phyloP scores from a whole-genome alignment of 2,329 filamentous ascomycete species.

The Stylonectria norvegica region DNA sequence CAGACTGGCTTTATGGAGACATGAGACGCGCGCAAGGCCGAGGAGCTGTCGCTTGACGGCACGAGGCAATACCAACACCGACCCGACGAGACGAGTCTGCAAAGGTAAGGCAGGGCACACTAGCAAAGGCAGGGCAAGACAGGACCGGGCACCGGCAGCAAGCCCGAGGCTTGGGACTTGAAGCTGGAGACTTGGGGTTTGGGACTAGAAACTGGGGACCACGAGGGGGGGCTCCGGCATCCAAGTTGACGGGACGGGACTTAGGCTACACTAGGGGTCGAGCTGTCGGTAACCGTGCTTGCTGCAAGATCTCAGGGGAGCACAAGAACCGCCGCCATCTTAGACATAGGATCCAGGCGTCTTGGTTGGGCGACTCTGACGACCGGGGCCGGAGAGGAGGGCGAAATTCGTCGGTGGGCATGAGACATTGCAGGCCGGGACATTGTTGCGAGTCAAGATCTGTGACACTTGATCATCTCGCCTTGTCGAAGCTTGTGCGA shows the following conservation, averaged over 20 bases:
- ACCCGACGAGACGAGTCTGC: too few relatives aligned
- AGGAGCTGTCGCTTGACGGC: constrained; percentile 19
- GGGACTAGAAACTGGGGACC: constrained; percentile 23
- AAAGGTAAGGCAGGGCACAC: too few relatives aligned
- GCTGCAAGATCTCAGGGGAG: constrained; percentile 32
- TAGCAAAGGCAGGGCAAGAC: constrained; percentile 14
- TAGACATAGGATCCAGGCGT: constrained; percentile 16
- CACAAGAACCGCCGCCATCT: constrained; percentile 29
- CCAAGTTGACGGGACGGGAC: constrained; percentile 28
- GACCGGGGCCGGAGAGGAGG: constrained; percentile 14
- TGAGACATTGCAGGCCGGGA: constrained; percentile 30
- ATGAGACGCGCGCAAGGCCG: constrained; percentile 16
- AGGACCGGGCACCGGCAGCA: constrained; percentile 15
- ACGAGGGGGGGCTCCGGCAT: constrained; percentile 25
- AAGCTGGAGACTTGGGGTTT: neutral
- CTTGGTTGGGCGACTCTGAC: constrained; percentile 28
- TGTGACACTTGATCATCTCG: constrained; percentile 40
- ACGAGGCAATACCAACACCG: constrained; percentile 10
- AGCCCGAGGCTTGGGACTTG: neutral
- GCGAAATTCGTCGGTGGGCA: constrained; percentile 18
- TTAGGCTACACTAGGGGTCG: constrained; percentile 23
- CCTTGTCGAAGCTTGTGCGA: constrained; percentile 30
- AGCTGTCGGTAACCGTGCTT: constrained; percentile 26
- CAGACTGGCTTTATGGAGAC: constrained; percentile 25
- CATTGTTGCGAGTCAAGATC: constrained; percentile 38